A percentile compares a stretch with the other conserved stretches of the same genome.
These are phyloP conservation scores for Fusarium sp. DNA, from an alignment of 2,329 filamentous ascomycete species.

Conservation along the genomic window DNA sequence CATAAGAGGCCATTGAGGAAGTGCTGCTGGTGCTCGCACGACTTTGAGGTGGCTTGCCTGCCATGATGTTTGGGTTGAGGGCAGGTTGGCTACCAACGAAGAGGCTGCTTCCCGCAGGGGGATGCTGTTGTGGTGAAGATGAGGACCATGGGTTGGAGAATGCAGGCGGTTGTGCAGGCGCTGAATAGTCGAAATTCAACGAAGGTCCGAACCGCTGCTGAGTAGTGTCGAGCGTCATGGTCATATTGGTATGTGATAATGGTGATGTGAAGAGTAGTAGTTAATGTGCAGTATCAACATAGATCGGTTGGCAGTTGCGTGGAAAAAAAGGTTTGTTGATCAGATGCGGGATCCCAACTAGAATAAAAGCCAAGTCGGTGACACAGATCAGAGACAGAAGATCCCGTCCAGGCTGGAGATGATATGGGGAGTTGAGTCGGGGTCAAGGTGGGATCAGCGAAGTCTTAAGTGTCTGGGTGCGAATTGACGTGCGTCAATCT, in stretches of 20 bases:
- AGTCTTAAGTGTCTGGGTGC: slow-evolving; percentile 66
- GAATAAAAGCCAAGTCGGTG: slow-evolving; percentile 60
- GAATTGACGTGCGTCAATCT: slow-evolving; percentile 57
- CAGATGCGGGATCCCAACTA: slow-evolving; percentile 63
- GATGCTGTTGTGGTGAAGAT: slow-evolving; percentile 56
- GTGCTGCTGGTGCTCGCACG: slow-evolving; percentile 69
- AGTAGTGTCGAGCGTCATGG: slow-evolving; percentile 93
- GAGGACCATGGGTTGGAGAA: slow-evolving; percentile 93
- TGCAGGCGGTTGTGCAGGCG: slow-evolving; percentile 68
- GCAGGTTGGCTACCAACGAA: slow-evolving; percentile 69
- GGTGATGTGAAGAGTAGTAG: slow-evolving; percentile 32
- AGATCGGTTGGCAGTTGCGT: slow-evolving; percentile 40
- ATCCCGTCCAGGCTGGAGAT: slow-evolving; percentile 51
- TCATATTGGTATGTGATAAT: slow-evolving; percentile 71
- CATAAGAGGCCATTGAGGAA: slow-evolving; percentile 76
- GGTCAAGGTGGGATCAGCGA: slow-evolving; percentile 67
- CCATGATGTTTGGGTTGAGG: slow-evolving; percentile 68
- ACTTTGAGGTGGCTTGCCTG: slow-evolving; percentile 58
- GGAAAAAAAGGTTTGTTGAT: slow-evolving; percentile 60
- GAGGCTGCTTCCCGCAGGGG: slow-evolving; percentile 70
- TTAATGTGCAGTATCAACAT: slow-evolving; percentile 43
- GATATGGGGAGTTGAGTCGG: slow-evolving; percentile 50
- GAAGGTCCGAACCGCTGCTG: slow-evolving; percentile 81
- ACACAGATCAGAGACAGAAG: slow-evolving; percentile 57
- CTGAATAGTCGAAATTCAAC: slow-evolving; percentile 82